phyloP scores from a whole-genome alignment of 2,329 filamentous ascomycete genomes.

The Paradendryphiella salina region DNA sequence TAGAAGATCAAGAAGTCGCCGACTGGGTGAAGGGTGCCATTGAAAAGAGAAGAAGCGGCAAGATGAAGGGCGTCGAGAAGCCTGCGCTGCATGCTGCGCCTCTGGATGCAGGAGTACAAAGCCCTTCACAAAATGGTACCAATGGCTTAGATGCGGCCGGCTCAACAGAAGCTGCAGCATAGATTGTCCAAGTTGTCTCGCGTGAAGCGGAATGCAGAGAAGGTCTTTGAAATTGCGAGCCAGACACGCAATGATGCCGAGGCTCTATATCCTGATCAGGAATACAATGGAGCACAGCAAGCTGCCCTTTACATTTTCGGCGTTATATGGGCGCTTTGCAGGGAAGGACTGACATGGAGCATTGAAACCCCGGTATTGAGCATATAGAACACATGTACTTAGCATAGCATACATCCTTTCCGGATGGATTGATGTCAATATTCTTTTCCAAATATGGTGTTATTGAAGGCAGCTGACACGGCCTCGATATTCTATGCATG shows the following conservation, averaged over 20 bases:
- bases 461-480: neutral
- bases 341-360: slow-evolving; percentile 20
- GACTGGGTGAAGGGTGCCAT: slow-evolving; percentile 79
- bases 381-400: slow-evolving; percentile 25
- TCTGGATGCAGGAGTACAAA: slow-evolving; percentile 66
- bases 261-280: neutral
- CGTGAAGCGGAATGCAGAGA: neutral
- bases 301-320: slow-evolving; percentile 3
- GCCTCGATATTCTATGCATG: no score
- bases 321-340: slow-evolving; percentile 23
- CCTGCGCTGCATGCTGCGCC: slow-evolving; percentile 89
- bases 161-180: slow-evolving; percentile 24
- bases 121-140: slow-evolving; percentile 36
- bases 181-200: neutral
- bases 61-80: slow-evolving; percentile 57
- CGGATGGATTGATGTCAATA: slow-evolving; percentile 4
- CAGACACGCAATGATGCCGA: neutral
- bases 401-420: slow-evolving; percentile 19
- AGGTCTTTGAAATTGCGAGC: neutral
- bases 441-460: neutral
- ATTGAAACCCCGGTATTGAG: slow-evolving; percentile 22
- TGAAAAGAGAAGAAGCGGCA: slow-evolving; percentile 65
- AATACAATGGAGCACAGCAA: neutral
- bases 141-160: slow-evolving; percentile 29
- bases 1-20: slow-evolving; percentile 80